These are phyloP conservation scores for Wolfiporia cocos DNA, from an alignment of 1,284 basidiomycete species.

Conservation along the genomic window DNA sequence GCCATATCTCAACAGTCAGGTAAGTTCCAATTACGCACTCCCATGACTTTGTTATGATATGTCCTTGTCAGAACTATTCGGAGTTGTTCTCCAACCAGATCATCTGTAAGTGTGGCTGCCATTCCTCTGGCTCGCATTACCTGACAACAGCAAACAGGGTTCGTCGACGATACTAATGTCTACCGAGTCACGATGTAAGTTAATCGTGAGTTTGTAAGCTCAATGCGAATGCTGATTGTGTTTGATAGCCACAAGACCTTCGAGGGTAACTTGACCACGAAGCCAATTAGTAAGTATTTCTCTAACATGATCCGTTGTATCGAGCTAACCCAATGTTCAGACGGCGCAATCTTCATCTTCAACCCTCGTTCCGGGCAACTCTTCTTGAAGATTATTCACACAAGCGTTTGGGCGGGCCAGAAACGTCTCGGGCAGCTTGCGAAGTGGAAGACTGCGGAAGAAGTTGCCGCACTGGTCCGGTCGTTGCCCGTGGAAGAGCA, in stretches of 20 bases:
- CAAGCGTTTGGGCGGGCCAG: constrained; percentile 99
- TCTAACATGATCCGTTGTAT: not conserved
- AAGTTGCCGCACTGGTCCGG: constrained; percentile 96
- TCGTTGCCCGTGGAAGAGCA: constrained; percentile 99
- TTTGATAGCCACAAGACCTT: constrained; percentile 87
- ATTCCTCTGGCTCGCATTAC: constrained; percentile 4
- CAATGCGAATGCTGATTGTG: constrained; percentile 3
- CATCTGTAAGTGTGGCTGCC: constrained; percentile 61
- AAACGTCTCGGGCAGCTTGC: constrained; percentile 99
- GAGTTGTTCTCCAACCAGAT: constrained; percentile 99
- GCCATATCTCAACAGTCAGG: constrained; percentile 94
- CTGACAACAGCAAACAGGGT: constrained; percentile 46
- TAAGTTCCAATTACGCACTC: too few species aligned
- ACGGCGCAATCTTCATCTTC: constrained; percentile 99
- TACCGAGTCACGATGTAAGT: constrained; percentile 95
- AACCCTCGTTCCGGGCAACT: constrained; percentile 98
- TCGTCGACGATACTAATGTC: constrained; percentile 99
- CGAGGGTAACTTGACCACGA: constrained; percentile 99
- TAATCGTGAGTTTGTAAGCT: not conserved
- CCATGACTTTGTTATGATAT: constrained; percentile 18
- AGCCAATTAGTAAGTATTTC: constrained; percentile 80
- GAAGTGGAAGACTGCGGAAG: constrained; percentile 99
- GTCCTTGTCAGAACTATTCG: constrained; percentile 73
- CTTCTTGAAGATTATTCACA: constrained; percentile 99
- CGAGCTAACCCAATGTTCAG: constrained; percentile 27